Base-by-base conservation (phyloP, 768 basidiomycete genomes). In the Coprinopsis sp. region DNA sequence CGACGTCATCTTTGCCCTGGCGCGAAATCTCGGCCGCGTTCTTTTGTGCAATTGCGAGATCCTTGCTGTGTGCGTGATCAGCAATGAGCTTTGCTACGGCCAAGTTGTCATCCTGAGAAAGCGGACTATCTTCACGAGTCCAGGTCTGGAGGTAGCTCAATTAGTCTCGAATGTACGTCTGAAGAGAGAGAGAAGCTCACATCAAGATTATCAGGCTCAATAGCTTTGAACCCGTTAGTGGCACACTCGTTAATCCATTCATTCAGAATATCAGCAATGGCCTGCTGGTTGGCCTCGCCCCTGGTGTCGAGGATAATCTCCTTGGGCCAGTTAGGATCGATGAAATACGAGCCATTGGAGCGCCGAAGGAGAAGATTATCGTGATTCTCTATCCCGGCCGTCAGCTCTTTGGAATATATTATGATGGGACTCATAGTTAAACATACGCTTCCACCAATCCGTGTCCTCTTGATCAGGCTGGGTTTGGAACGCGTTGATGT, bases 401-500 rank as follows among this genome's bases (percentile, higher is more conserved):
- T 37, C 7, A 8, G 16, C 7, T 18, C 8, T n/a, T 8, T 18
- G 14, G 21, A 8, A 37, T 37, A 18, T 18, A n/a, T 7, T 8
- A n/a, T n/a, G 36, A 37, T 8, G 16, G 16, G 36, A 7, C 7
- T 8, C 14, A 8, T 7, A 7, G 7, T 13, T 8, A 8, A 18
- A 37, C 36, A 7, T 37, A 37, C 36, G 8, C 36, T 37, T 8
- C 36, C 36, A 37, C 36, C 36, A 37, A 8, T 8, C 36, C 7
- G 36, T 8, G 14, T 37, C 36, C 7, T 7, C 36, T 18, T n/a
- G n/a, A n/a, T n/a, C n/a, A n/a, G 36, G 36, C 16, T 37, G 36
- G 7, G 36, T 37, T 18, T 37, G 36, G 16, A 37, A 37, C 36
- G 36, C 36, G 16, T 37, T 37, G 36, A 37, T 37, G 36, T 37